Conservation (phyloP, 225 moss, liverwort and hornwort genomes). For the Sphagnum tenellum region DNA sequence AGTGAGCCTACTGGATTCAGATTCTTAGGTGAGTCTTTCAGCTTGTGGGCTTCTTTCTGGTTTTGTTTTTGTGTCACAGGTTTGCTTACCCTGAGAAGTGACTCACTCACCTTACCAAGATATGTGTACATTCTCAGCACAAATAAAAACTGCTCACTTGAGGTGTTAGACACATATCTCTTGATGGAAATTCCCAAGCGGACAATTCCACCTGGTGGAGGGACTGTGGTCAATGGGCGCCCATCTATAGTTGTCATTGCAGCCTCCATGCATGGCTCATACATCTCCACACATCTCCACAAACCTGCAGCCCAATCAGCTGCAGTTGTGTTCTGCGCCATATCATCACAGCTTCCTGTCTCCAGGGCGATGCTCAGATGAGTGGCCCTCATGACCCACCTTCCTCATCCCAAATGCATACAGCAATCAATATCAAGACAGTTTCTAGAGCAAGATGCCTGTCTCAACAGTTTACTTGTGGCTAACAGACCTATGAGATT, state of each 20-base stretch:
- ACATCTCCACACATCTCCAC: conserved; percentile 97
- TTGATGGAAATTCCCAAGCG: conserved; percentile 77
- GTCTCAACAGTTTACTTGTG: too few species aligned
- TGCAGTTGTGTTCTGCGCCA: conserved; percentile 52
- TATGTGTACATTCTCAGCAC: conserved; percentile 93
- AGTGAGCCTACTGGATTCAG: conserved; percentile 38
- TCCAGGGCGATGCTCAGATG: conserved; percentile 92
- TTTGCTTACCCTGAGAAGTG: conserved; percentile 67
- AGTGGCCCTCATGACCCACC: conserved; percentile 84
- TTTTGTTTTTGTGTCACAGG: conserved; percentile 30
- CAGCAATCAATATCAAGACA: too few species aligned
- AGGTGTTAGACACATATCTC: conserved; percentile 85
- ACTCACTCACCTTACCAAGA: conserved; percentile 72
- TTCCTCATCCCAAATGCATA: conserved; percentile 7
- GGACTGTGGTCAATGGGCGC: conserved; percentile 58
- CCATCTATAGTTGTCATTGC: conserved; percentile 95
- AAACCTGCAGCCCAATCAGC: conserved; percentile 91
- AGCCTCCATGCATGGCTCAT: conserved; percentile 78
- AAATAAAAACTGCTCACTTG: conserved; percentile 89
- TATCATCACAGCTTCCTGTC: conserved; percentile 72
- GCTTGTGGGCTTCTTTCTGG: conserved; percentile 10
- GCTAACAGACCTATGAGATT: too few species aligned
- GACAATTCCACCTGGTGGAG: conserved; percentile 84
- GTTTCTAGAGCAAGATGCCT: too few species aligned
- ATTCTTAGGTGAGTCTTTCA: conserved; percentile 20